phyloP scores from a whole-genome alignment of 768 basidiomycete species.

The Suillus ampliporus region DNA sequence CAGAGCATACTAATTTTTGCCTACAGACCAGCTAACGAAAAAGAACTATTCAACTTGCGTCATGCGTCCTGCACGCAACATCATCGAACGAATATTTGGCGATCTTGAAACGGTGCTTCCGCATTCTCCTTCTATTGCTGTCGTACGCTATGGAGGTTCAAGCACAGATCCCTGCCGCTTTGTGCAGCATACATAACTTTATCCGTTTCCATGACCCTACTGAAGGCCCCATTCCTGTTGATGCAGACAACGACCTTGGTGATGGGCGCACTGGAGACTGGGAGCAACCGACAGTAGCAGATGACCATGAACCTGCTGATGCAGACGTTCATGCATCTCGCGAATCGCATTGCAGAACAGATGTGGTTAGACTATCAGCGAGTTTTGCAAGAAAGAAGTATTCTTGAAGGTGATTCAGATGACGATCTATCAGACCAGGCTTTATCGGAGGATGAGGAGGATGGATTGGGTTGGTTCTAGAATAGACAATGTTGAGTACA shows the following conservation, averaged over 20 bases:
- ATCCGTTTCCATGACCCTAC: slow-evolving; percentile 18
- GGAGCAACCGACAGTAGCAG: background rate
- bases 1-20: slow-evolving; percentile 1
- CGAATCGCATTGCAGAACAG: slow-evolving; percentile 17
- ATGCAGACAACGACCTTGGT: background rate
- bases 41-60: slow-evolving; percentile 50
- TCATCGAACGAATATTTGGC: slow-evolving; percentile 34
- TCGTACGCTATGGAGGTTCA: slow-evolving; percentile 26
- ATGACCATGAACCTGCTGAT: background rate
- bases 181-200: slow-evolving; percentile 33
- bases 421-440: too few species aligned
- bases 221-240: background rate
- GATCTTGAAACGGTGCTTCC: slow-evolving; percentile 38
- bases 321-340: background rate
- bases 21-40: slow-evolving; percentile 36
- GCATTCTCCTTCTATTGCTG: slow-evolving; percentile 21
- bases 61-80: slow-evolving; percentile 46
- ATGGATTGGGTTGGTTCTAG: too few species aligned
- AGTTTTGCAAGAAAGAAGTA: too few species aligned
- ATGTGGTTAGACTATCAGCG: slow-evolving; percentile 24
- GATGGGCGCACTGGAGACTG: background rate
- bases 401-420: too few species aligned
- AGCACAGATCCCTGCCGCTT: slow-evolving; percentile 24
- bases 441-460: too few species aligned
- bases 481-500: too few species aligned